Evolutionary conservation across 2,329 filamentous ascomycete genomes (phyloP), one percentile per base, ranked within the genome.

Genomic region (Aspergillus floridensis): DNA sequence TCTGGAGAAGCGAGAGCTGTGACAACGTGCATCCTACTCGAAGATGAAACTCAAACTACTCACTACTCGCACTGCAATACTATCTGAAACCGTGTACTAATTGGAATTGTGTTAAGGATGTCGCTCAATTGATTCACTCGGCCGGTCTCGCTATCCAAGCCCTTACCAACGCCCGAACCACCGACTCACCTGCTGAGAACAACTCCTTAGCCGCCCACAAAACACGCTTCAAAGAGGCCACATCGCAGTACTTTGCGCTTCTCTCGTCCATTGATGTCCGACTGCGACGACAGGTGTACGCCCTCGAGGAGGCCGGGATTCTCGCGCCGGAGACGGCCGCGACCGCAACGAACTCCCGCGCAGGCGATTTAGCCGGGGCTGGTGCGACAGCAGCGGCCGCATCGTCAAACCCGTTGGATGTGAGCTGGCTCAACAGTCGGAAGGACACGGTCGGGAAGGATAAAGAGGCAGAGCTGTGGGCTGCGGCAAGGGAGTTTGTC

Each of bases 371-470:
- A 19, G 63, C 68, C 11, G 66, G 65, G 49, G 68, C 60, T 35
- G 70, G 61, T 60, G 73, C 65, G 54, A 72, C 69, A 57, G 72
- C 63, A 2, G 68, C 66, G 44, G 62, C 63, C 14, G 66, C 63
- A 21, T 59, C 64, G 66, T 85, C 64, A 77, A 86, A 71, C 81
- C 86, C 44, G 78, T 80, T 97, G 56, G 93, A 97, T 71, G 88
- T 96, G 14, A 93, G 93, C 32, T 93, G 90, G 86, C 77, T 98
- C 68, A 98, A 97, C 72, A 93, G 91, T 68, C 84, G 91, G 59
- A 91, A 90, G 62, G 89, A 90, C 63, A 88, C 88, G 63, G 90
- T 96, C 22, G 91, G 91, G 58, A 85, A 88, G 68, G 89, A 91
- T 63, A 95, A 93, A 82, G 92, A 96, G 71, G 85, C 85, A 2